A percentile compares a stretch with the other conserved stretches of the same genome.
These are phyloP conservation scores for Trifolium fragiferum DNA, from an alignment of 306 rosid species.

Conservation along the genomic window DNA sequence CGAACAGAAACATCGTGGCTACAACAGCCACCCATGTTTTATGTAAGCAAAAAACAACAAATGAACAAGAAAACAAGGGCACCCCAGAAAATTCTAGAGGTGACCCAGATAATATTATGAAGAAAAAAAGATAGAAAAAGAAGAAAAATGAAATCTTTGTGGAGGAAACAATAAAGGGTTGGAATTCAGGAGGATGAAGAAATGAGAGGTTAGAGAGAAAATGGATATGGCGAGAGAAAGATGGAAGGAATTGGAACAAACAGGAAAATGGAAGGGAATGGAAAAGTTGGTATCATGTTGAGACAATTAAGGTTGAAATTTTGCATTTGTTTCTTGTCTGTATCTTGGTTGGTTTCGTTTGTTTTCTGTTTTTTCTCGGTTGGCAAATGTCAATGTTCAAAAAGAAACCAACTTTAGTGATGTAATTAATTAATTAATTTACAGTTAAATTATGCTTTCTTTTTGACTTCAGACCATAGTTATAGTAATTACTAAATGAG, in stretches of 20 bases:
- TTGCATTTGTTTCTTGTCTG: conserved; percentile 26
- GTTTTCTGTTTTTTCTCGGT: conserved; percentile 25
- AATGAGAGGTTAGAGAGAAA: conserved; percentile 11
- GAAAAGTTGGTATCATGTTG: conserved; percentile 36
- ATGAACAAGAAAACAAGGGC: neutral
- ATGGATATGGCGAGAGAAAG: neutral
- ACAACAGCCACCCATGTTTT: conserved; percentile 72
- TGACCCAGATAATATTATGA: conserved; percentile 39
- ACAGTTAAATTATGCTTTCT: neutral
- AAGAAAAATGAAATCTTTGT: conserved; percentile 14
- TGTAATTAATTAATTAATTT: neutral
- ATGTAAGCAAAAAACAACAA: neutral
- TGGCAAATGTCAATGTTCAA: conserved; percentile 36
- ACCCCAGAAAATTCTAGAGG: conserved; percentile 43
- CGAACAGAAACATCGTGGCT: conserved; percentile 44
- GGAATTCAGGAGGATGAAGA: neutral
- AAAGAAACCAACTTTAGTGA: neutral
- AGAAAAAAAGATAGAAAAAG: conserved; percentile 14
- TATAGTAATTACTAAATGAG: no score
- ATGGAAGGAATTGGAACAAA: neutral
- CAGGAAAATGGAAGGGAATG: neutral
- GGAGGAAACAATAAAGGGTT: neutral
- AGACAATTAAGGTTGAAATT: conserved; percentile 18
- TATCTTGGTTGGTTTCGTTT: conserved; percentile 29
- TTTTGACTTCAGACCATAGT: no score